These are phyloP conservation scores for Triticum dicoccoides DNA, from an alignment of 176 grass and related monocot genomes.

Conservation along the genomic window DNA sequence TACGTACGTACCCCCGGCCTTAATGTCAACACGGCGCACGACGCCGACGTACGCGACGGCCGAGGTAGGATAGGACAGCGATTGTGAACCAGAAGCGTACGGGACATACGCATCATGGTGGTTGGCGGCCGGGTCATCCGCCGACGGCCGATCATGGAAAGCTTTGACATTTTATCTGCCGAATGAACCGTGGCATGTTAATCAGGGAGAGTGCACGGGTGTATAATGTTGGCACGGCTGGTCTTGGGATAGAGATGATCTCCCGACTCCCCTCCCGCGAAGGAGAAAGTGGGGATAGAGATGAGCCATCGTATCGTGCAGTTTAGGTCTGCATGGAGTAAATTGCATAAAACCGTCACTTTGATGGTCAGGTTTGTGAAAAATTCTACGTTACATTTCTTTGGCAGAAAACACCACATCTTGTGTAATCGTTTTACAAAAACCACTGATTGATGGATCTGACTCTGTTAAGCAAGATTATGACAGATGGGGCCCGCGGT, in stretches of 20 bases:
- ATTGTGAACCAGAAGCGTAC: conserved; percentile 5
- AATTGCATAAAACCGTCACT: too few relatives aligned
- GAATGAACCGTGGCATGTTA: not conserved
- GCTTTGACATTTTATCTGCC: not conserved
- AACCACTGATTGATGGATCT: too few relatives aligned
- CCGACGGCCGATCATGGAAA: not conserved
- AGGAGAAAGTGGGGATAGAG: not conserved
- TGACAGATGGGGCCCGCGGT: too few relatives aligned
- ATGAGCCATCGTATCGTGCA: too few relatives aligned
- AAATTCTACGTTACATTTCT: too few relatives aligned
- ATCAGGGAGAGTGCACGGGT: not conserved
- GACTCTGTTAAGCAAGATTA: too few relatives aligned
- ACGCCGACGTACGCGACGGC: not conserved
- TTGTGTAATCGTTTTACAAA: too few relatives aligned
- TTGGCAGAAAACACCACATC: too few relatives aligned
- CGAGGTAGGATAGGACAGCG: not conserved
- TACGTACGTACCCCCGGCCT: not conserved
- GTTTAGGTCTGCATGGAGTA: too few relatives aligned
- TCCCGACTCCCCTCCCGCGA: not conserved
- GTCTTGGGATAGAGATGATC: not conserved
- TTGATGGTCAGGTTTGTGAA: too few relatives aligned
- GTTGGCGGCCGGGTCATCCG: not conserved
- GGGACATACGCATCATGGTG: not conserved
- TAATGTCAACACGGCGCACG: conserved; percentile 17
- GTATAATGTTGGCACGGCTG: not conserved